Evolutionary conservation across 148 eudicot genomes (phyloP).

Genomic region (Mesembryanthemum crystallinum): DNA sequence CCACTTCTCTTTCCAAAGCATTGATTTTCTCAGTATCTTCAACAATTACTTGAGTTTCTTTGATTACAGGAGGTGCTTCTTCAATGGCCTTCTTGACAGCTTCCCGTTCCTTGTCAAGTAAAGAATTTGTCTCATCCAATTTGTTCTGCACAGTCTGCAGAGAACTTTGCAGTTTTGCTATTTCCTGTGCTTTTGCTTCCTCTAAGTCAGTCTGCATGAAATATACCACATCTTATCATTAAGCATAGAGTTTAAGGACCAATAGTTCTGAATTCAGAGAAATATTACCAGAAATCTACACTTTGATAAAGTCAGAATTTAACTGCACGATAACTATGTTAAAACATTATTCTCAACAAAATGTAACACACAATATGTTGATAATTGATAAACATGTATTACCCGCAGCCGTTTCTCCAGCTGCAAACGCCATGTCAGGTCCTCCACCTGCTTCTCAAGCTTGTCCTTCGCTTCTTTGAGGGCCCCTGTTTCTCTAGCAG

Average conservation of each 20-base stretch:
- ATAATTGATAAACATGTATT: constrained; percentile 14
- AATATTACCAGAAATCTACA: constrained; percentile 3
- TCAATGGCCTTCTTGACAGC: constrained; percentile 70
- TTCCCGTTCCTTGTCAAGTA: constrained; percentile 67
- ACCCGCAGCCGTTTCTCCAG: constrained; percentile 94
- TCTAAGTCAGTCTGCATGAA: constrained; percentile 78
- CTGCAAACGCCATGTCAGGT: constrained; percentile 92
- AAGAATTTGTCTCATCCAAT: constrained; percentile 66
- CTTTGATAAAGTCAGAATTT: constrained; percentile 1
- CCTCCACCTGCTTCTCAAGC: constrained; percentile 92
- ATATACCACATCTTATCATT: constrained; percentile 17
- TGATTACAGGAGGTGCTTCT: constrained; percentile 88
- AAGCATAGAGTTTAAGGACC: constrained; percentile 7
- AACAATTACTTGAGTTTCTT: constrained; percentile 79
- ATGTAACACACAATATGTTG: neutral
- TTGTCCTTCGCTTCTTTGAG: constrained; percentile 99
- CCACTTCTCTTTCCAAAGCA: constrained; percentile 56
- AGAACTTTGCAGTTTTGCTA: constrained; percentile 56
- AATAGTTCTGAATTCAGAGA: constrained; percentile 6
- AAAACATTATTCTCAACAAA: neutral
- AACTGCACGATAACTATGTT: constrained; percentile 1
- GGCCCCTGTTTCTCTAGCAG: constrained; percentile 96
- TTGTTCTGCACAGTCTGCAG: constrained; percentile 61
- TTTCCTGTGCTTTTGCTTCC: constrained; percentile 85
- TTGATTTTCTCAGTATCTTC: constrained; percentile 81